Base-by-base conservation (phyloP, 2,329 filamentous ascomycete genomes). In the Trichoderma simmonsii region DNA sequence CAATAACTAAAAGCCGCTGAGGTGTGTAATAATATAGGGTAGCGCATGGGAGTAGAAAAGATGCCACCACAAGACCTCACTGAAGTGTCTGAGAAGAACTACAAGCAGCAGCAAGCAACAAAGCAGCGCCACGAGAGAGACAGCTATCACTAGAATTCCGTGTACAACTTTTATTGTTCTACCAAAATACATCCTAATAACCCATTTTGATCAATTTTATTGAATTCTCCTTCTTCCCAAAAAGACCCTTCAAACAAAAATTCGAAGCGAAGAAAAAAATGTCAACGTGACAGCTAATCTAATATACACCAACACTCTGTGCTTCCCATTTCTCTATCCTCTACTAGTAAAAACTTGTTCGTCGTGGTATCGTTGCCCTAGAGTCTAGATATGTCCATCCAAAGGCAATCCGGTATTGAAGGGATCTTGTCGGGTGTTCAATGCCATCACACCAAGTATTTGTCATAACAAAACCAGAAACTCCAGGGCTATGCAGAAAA, bases 401-500 rank as follows among this genome's bases (percentile, higher is more conserved):
- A 63, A 65, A 71, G 43, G 69, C 61, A 62, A 51, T 65, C 51
- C 18, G 66, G 66, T 54, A 51, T 70, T 51, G 66, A 61, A 62
- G 57, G 39, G 39, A n/a, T 39, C 60, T 39, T 43, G 60, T n/a
- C 34, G 15, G 34, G 60, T 26, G 18, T 43, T 36, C 39, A 62
- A 56, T 71, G 43, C 69, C 69, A 24, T 63, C 64, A 67, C 56
- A 39, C 57, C 34, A 70, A 48, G 28, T 34, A 51, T 70, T 56
- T 56, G 34, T 61, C 60, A 30, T 64, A 71, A 67, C 60, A 64
- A 54, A 57, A 32, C 24, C 60, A 71, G 57, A 21, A 75, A 75
- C 74, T 75, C 74, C 74, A 72, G 72, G 74, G 75, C 74, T 76
- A 76, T 76, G 75, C 75, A 63, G 48, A 56, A 57, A 73, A 68